Base-by-base conservation (phyloP, 495 filamentous ascomycete genomes). In the Rhizodiscina lignyota region DNA sequence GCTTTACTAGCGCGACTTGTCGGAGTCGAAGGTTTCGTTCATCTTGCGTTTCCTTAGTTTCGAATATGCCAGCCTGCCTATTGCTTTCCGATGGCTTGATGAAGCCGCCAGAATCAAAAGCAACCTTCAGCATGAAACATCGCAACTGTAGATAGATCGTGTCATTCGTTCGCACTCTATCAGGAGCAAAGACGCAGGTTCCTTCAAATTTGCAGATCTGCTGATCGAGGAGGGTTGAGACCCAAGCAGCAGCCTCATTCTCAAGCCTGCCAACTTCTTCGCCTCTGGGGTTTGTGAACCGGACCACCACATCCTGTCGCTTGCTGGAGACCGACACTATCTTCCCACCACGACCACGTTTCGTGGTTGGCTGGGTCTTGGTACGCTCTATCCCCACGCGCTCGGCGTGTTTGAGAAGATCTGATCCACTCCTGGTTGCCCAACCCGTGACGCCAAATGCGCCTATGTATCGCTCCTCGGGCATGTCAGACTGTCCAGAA, bases 221-320 rank as follows among this genome's bases (percentile, higher is more conserved):
- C 51, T 94, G 89, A 44, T 97, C 89, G 34, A 97, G 74, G 41
- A 97, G 56, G 0, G 85, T 77, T 15, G 86, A 93, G 6, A 97
- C 79, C 85, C 91, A 97, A 34, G 75, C 72, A n/a, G 89, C 84
- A 10, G 70, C 77, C 24, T 97, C 89, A 38, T 82, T 81, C 17
- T 83, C 79, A n/a, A 97, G 56, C 43, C 89, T 63, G 12, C 91
- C 89, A 28, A 97, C 62, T 50, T 97, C 89, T 37, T 78, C 72
- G 10, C 86, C 87, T 34, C 54, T 63, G 3, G 59, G 49, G 48
- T 84, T 91, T 2, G 80, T 93, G 52, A 97, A 96, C 12, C 89
- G 76, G n/a, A 94, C 91, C 32, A 97, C 66, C 22, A 94, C 74
- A 55, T 97, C 89, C 18, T 80, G 56, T 47, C 64, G 37, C 40